Base-by-base conservation (phyloP, 1,139 yeast genomes). In the Yamadazyma songkhlaensis region DNA sequence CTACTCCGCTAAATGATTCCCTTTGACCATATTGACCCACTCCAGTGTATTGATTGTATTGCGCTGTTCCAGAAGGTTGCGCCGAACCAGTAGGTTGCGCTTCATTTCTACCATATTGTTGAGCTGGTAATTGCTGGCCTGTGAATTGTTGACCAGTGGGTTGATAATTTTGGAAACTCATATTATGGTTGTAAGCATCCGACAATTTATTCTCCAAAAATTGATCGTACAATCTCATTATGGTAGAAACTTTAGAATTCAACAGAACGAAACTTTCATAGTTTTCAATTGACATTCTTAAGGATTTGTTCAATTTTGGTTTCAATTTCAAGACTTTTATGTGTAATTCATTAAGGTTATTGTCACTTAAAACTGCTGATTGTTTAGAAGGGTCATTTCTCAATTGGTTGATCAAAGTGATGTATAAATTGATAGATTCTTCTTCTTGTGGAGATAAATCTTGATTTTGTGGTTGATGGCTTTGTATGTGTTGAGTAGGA, bases 231-330 rank as follows among this genome's bases (percentile, higher is more conserved):
- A 84, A 71, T 44, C 85, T 72, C 51, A 84, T 77, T 24, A 89
- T 84, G 3, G 94, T 84, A 36, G 86, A 81, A 38, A 92, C 74
- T 54, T 92, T 88, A 33, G 86, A 80, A 59, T 87, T 89, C 75
- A 88, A 71, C 41, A 86, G 92, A 46, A 86, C 77, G 43, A 84
- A 75, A 17, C 65, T 60, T 41, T 87, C 95, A 50, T 89, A 80
- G 52, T 80, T 83, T 36, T 77, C 75, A 25, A 80, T 74, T 1
- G 90, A 70, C 11, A 74, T 75, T 29, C 82, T 74, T 35, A 89
- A 63, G 10, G 87, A 77, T 25, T 74, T 69, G 39, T 84, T 84
- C 28, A 90, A 64, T 50, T 84, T 87, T 2, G 97, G 95, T 44
- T 86, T 82, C 39, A 87, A 59, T 14, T 77, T 71, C 20, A 80